Conservation (phyloP, 2,329 filamentous ascomycete species). For the Ampelomyces quisqualis region DNA sequence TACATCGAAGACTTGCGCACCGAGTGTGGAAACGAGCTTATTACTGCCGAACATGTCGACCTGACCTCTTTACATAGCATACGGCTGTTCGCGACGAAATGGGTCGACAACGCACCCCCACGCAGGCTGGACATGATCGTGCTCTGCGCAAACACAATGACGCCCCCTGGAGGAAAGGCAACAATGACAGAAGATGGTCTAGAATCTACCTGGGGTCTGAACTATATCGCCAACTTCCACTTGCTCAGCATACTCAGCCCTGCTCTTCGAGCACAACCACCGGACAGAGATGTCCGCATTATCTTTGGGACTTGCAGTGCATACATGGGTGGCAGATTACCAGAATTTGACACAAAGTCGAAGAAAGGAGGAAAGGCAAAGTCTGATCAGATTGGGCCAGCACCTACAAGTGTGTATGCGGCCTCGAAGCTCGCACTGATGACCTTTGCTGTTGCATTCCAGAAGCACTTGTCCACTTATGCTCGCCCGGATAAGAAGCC, state of each 20-base stretch:
- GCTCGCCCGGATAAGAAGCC: slow-evolving; percentile 79
- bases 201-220: slow-evolving; percentile 89
- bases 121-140: slow-evolving; percentile 88
- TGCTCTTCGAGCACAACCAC: slow-evolving; percentile 84
- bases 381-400: slow-evolving; percentile 42
- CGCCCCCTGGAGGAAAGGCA: slow-evolving; percentile 63
- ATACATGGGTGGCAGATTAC: slow-evolving; percentile 75
- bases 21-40: slow-evolving; percentile 76
- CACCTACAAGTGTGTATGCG: slow-evolving; percentile 50
- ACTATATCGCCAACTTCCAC: slow-evolving; percentile 95
- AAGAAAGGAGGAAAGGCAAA: slow-evolving; percentile 45
- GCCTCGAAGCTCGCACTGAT: slow-evolving; percentile 71
- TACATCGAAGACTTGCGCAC: slow-evolving; percentile 85
- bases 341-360: slow-evolving; percentile 62
- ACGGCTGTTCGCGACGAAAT: slow-evolving; percentile 90
- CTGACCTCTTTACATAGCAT: slow-evolving; percentile 86
- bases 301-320: slow-evolving; percentile 84
- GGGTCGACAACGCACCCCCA: slow-evolving; percentile 93
- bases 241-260: slow-evolving; percentile 88
- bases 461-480: slow-evolving; percentile 86
- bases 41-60: slow-evolving; percentile 95
- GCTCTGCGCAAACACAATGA: slow-evolving; percentile 78
- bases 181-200: slow-evolving; percentile 73
- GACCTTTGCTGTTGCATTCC: slow-evolving; percentile 84
- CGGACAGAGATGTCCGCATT: slow-evolving; percentile 89